Conservation (phyloP, 2,329 filamentous ascomycete genomes). For the Fusarium dimerum region DNA sequence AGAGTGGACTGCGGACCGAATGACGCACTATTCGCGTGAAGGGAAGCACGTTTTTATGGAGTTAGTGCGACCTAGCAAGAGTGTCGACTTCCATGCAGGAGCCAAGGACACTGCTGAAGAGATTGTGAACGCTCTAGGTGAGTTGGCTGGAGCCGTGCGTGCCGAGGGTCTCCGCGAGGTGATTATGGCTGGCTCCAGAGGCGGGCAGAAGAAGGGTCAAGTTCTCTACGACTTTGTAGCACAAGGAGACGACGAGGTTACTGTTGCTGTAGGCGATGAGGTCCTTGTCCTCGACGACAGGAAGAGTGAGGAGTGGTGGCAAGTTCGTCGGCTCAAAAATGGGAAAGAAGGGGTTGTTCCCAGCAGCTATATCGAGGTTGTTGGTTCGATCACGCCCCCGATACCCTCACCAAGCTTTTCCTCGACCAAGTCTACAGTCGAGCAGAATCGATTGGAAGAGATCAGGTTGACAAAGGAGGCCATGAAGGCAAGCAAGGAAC, state of each 20-base stretch:
- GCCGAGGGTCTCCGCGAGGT: conserved; percentile 86
- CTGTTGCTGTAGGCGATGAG: conserved; percentile 85
- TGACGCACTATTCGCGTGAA: conserved; percentile 97
- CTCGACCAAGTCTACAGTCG: conserved; percentile 63
- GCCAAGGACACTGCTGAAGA: conserved; percentile 96
- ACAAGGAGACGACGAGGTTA: conserved; percentile 95
- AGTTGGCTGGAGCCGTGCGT: conserved; percentile 81
- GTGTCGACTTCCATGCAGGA: conserved; percentile 93
- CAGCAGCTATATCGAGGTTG: conserved; percentile 92
- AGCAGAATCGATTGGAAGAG: conserved; percentile 79
- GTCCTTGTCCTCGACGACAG: conserved; percentile 86
- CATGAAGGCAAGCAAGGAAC: conserved; percentile 61
- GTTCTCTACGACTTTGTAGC: conserved; percentile 96
- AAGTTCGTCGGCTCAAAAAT: conserved; percentile 85
- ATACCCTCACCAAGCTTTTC: conserved; percentile 52
- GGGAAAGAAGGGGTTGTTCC: conserved; percentile 95
- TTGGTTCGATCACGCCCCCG: conserved; percentile 61
- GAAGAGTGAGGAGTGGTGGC: conserved; percentile 98
- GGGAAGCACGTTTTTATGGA: conserved; percentile 98
- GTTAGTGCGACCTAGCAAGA: conserved; percentile 87
- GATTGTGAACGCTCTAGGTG: conserved; percentile 84
- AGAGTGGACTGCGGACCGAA: conserved; percentile 91
- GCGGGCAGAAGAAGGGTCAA: conserved; percentile 70
- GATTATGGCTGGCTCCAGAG: conserved; percentile 73
- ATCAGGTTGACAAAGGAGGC: conserved; percentile 81